These are phyloP conservation scores for Arachnomyces sp. DNA, from an alignment of 2,329 filamentous ascomycete genomes.

Conservation along the genomic window DNA sequence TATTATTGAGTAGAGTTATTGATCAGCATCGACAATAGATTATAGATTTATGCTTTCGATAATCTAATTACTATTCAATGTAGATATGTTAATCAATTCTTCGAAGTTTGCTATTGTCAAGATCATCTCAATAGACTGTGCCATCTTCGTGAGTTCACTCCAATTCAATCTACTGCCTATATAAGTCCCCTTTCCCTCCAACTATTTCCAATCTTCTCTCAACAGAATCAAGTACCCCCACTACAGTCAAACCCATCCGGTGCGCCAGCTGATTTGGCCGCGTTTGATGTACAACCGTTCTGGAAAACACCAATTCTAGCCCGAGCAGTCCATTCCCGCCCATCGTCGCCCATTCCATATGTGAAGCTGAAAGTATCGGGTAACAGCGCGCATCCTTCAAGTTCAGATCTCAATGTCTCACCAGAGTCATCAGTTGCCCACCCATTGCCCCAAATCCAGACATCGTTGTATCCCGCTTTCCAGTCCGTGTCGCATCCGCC, in stretches of 20 bases:
- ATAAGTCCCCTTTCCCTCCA: too few relatives aligned
- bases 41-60: too few relatives aligned
- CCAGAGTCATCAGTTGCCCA: background rate
- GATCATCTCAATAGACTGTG: too few relatives aligned
- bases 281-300: background rate
- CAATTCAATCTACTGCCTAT: too few relatives aligned
- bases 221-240: too few relatives aligned
- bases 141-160: too few relatives aligned
- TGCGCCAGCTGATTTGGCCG: background rate
- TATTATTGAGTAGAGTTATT: too few relatives aligned
- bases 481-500: background rate
- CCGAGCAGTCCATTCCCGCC: background rate
- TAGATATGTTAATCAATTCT: too few relatives aligned
- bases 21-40: too few relatives aligned
- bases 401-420: background rate
- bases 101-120: too few relatives aligned
- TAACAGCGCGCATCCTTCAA: background rate
- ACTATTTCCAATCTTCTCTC: too few relatives aligned
- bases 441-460: slow-evolving; percentile 2
- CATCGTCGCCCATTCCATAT: slow-evolving; percentile 2
- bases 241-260: slow-evolving; percentile 3
- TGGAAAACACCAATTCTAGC: background rate
- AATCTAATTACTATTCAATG: too few relatives aligned
- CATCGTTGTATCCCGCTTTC: background rate
- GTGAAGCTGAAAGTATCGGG: background rate